Evolutionary conservation across 2,329 filamentous ascomycete genomes (phyloP).

Genomic region (Orbilia quercus): DNA sequence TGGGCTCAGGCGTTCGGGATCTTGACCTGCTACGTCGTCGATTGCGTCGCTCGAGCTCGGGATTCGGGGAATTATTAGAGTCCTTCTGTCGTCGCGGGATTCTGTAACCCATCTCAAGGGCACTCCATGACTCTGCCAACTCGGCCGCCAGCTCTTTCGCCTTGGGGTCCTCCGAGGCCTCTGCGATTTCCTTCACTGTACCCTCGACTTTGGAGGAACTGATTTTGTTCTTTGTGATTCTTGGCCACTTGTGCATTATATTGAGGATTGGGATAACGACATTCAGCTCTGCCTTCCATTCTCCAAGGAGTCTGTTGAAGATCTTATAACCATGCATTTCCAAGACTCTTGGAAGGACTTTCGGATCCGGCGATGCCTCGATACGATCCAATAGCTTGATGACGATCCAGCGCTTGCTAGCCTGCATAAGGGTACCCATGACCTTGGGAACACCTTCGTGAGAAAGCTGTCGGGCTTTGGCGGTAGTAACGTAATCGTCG

Average conservation of each 20-base stretch:
- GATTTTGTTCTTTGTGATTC: conserved; percentile 95
- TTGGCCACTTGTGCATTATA: conserved; percentile 87
- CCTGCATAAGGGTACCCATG: conserved; percentile 96
- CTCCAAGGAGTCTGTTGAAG: conserved; percentile 83
- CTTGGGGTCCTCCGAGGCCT: conserved; percentile 74
- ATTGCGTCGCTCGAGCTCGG: conserved; percentile 44
- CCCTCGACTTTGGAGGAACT: conserved; percentile 93
- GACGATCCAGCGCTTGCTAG: conserved; percentile 99
- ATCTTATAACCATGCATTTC: conserved; percentile 98
- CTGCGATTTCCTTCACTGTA: conserved; percentile 75
- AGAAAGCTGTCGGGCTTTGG: conserved; percentile 80
- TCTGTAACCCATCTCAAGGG: conserved; percentile 87
- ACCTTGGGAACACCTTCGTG: conserved; percentile 88
- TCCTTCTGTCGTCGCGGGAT: conserved; percentile 74
- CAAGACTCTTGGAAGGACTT: conserved; percentile 86
- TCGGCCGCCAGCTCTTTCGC: conserved; percentile 77
- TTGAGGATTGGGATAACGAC: conserved; percentile 88
- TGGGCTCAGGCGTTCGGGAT: conserved; percentile 40
- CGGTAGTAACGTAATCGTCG: conserved; percentile 86
- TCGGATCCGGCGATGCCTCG: conserved; percentile 85
- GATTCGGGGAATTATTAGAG: conserved; percentile 43
- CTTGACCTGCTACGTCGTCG: conserved; percentile 45
- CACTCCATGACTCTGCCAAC: conserved; percentile 86
- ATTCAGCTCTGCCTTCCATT: conserved; percentile 89
- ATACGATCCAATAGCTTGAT: conserved; percentile 93